These are phyloP conservation scores for Didymella keratinophila DNA, from an alignment of 2,329 filamentous ascomycete genomes.

Conservation along the genomic window DNA sequence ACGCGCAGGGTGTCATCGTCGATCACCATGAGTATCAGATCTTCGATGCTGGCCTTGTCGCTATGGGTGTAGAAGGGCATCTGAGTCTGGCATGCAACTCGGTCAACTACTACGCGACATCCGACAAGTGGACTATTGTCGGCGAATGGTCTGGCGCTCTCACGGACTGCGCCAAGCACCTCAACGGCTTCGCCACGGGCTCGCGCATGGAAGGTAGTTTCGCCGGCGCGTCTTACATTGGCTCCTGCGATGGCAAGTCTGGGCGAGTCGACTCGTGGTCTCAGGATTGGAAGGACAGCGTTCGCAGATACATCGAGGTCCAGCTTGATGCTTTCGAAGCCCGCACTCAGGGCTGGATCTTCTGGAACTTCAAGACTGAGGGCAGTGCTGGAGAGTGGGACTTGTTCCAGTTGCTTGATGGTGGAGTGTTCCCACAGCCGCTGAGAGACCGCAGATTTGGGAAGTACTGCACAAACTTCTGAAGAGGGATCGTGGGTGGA, in stretches of 20 bases:
- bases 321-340: slow-evolving; percentile 63
- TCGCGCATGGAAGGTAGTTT: slow-evolving; percentile 67
- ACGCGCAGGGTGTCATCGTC: slow-evolving; percentile 63
- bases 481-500: not conserved
- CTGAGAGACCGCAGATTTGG: slow-evolving; percentile 39
- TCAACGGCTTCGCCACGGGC: slow-evolving; percentile 59
- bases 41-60: slow-evolving; percentile 62
- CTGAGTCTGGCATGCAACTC: slow-evolving; percentile 64
- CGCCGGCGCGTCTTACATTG: slow-evolving; percentile 57
- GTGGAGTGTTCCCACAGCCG: slow-evolving; percentile 59
- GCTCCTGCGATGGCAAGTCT: slow-evolving; percentile 62
- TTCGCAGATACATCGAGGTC: slow-evolving; percentile 61
- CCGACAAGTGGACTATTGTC: slow-evolving; percentile 70
- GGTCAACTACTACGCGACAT: slow-evolving; percentile 55
- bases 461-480: slow-evolving; percentile 38
- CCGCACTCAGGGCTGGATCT: slow-evolving; percentile 62
- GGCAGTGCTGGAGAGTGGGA: slow-evolving; percentile 61
- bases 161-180: slow-evolving; percentile 63
- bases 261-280: slow-evolving; percentile 60
- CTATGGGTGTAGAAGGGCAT: slow-evolving; percentile 61
- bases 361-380: slow-evolving; percentile 68
- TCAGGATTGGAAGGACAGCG: slow-evolving; percentile 55
- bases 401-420: slow-evolving; percentile 57
- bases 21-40: slow-evolving; percentile 75
- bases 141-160: slow-evolving; percentile 74